Conservation (phyloP, 164 flowering plant species). For the Saururus chinensis region DNA sequence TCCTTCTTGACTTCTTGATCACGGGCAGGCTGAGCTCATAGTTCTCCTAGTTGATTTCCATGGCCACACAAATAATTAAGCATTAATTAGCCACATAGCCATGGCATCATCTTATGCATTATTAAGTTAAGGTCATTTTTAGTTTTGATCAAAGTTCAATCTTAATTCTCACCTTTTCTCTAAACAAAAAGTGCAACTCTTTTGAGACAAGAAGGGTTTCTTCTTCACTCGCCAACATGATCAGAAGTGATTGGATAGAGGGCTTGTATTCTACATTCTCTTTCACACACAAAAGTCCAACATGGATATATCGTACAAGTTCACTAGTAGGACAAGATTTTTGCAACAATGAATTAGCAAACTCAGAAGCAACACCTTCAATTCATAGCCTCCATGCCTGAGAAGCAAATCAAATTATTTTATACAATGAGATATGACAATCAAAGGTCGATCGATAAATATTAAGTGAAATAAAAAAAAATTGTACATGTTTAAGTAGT, state of each 20-base stretch:
- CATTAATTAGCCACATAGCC: too few relatives aligned
- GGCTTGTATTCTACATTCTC: slow-evolving; percentile 6
- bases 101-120: too few relatives aligned
- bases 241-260: slow-evolving; percentile 3
- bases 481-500: slow-evolving; percentile 6
- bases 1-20: too few relatives aligned
- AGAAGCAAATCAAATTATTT: not conserved
- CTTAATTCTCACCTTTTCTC: too few relatives aligned
- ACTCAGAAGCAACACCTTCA: slow-evolving; percentile 2
- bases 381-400: slow-evolving; percentile 12
- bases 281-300: slow-evolving; percentile 12
- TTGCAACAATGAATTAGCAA: slow-evolving; percentile 1
- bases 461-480: not conserved
- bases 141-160: too few relatives aligned
- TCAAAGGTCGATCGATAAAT: not conserved
- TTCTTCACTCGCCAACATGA: slow-evolving; percentile 6
- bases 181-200: too few relatives aligned
- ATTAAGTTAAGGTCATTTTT: too few relatives aligned
- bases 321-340: not conserved
- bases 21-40: too few relatives aligned
- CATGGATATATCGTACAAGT: slow-evolving; percentile 6
- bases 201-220: not conserved
- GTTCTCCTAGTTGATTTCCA: too few relatives aligned
- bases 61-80: too few relatives aligned
- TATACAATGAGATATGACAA: not conserved